Base-by-base conservation (phyloP, 768 basidiomycete genomes). In the Melanogaster broomeanus region DNA sequence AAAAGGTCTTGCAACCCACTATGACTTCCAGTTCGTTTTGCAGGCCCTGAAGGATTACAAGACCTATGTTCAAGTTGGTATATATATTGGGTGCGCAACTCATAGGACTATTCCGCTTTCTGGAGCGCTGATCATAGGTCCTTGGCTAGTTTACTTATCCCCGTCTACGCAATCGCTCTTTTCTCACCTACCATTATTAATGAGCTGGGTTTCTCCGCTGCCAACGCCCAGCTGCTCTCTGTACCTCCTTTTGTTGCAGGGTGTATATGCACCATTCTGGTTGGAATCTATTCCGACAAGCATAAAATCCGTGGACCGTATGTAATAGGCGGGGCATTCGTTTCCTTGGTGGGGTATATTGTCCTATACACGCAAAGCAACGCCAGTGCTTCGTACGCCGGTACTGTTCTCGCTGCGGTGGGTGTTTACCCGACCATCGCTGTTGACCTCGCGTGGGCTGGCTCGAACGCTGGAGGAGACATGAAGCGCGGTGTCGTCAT, bases 401-500 rank as follows among this genome's bases (percentile, higher is more conserved):
- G 78, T 2, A 66, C 77, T 5, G 51, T 84, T 25, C 64, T 84
- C 35, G 76, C 79, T 24, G 77, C 81, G 4, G 63, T 72, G 18
- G 83, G 83, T 21, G 76, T 81, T 83, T n/a, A 68, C 57, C 79
- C 84, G 1, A n/a, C 74, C 6, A 71, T 83, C 45, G 71, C 69
- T 27, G 68, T 82, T 19, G 60, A 62, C 24, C 62, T 85, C 2
- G 79, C 81, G 30, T 85, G 84, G 84, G 77, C 71, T 2, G 73
- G 76, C 2, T 77, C 77, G 8, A 80, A 82, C 47, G 75, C 79
- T 0, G 83, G 83, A 21, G 81, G 83, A 21, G 81, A 81, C 57
- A 52, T 78, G 43, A 78, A 79, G 58, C 73, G 75, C 49, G 83
- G 74, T 21, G 72, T 83, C 12, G 72, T 74, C 12, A 54, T 83